Evolutionary conservation across 192 early-diverging fungal genomes (phyloP), one percentile per base, ranked within the genome.

Genomic region (Funneliformis mosseae): DNA sequence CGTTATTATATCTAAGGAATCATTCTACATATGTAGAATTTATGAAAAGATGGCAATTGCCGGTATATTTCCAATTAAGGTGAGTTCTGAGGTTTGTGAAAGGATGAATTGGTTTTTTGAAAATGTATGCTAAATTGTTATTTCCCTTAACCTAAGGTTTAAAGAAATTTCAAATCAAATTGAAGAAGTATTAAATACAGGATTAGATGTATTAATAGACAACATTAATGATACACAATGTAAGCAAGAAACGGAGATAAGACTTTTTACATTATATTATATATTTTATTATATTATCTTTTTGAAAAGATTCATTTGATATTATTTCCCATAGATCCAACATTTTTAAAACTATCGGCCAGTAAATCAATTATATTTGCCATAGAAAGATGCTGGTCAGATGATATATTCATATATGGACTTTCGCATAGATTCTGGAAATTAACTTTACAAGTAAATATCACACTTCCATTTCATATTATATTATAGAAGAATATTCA

Each of bases 341-440:
- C 68, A 60, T 48, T 60, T 75, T 74, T 86, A 23, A 83, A 80
- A 11, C 48, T 91, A 10, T 77, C 83, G 8, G 87, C 88, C 0
- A 90, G 84, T 50, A 81, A 83, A 64, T 85, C 83, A 0, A 70
- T 91, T n/a, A 76, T 90, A 11, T 72, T 81, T n/a, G 88, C 91
- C 3, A 87, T 92, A 25, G 80, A 85, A 42, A 72, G 83, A 14
- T 90, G 91, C 61, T 92, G 91, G 91, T 84, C 89, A 12, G 82
- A 89, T 11, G 77, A 92, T 25, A 83, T 92, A 11, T 92, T 83
- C 71, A 79, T 92, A 9, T 91, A 88, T 76, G 84, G 83, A 2
- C 63, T 92, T 14, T 87, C 89, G 0, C 82, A 86, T 79, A 83
- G 85, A 25, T 92, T 92, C 64, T 92, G 91, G 91, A 91, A 87